Conservation (phyloP, 257 asterid genomes). For the Solanum chilense region DNA sequence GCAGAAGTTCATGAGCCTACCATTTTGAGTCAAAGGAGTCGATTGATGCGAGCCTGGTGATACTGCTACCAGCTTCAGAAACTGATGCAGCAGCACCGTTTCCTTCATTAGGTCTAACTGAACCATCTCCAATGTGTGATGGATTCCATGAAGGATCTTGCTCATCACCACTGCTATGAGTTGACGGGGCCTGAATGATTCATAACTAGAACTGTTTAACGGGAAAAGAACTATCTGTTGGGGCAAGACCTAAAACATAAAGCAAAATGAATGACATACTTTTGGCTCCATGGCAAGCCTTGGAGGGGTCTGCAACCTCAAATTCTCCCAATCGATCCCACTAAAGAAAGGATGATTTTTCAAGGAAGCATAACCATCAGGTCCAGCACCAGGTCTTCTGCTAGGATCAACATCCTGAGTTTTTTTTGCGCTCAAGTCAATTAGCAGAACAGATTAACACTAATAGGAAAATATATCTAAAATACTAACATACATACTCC, state of each 20-base stretch:
- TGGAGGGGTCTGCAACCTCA: conserved; percentile 72
- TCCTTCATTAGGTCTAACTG: conserved; percentile 40
- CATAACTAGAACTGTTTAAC: conserved; percentile 15
- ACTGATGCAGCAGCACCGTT: conserved; percentile 36
- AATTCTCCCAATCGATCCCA: conserved; percentile 66
- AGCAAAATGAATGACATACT: conserved; percentile 25
- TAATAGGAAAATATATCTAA: not conserved
- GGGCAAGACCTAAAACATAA: not conserved
- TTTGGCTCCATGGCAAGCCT: conserved; percentile 56
- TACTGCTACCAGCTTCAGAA: conserved; percentile 62
- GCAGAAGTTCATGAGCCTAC: conserved; percentile 20
- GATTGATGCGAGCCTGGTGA: conserved; percentile 93
- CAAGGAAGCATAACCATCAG: conserved; percentile 65
- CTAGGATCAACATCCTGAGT: conserved; percentile 83
- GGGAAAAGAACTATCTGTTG: not conserved
- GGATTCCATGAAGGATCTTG: conserved; percentile 85
- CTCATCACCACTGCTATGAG: conserved; percentile 26
- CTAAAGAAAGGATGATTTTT: conserved; percentile 75
- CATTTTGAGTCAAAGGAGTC: conserved; percentile 98
- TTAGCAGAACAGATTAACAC: not conserved
- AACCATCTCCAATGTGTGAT: conserved; percentile 64
- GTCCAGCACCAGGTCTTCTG: conserved; percentile 87
- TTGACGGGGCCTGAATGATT: not conserved
- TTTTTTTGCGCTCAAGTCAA: not conserved
- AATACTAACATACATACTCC: not conserved